These are phyloP conservation scores for Articulospora tetracladia DNA, from an alignment of 495 filamentous ascomycete genomes.

Conservation along the genomic window DNA sequence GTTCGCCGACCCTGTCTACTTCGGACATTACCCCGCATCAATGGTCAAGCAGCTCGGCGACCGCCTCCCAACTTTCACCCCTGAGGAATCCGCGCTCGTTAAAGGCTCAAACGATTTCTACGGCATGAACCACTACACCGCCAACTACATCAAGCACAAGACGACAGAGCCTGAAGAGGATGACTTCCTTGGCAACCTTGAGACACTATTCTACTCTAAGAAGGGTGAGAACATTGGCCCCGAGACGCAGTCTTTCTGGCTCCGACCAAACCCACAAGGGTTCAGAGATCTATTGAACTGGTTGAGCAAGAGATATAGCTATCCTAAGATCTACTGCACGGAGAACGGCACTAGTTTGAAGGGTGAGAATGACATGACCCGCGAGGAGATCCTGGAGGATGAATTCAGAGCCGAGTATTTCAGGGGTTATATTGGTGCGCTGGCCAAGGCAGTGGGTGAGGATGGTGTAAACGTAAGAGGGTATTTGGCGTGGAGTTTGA, in stretches of 20 bases:
- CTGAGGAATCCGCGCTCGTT: constrained; percentile 62
- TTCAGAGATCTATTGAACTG: constrained; percentile 76
- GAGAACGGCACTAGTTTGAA: constrained; percentile 79
- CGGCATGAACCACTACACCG: constrained; percentile 83
- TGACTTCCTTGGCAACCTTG: constrained; percentile 69
- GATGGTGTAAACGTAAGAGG: constrained; percentile 69
- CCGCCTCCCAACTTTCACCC: constrained; percentile 61
- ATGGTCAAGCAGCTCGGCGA: constrained; percentile 71
- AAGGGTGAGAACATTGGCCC: constrained; percentile 64
- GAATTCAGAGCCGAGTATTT: constrained; percentile 75
- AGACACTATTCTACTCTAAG: constrained; percentile 65
- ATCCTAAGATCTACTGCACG: constrained; percentile 75
- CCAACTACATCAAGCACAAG: constrained; percentile 76
- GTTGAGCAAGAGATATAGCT: constrained; percentile 70
- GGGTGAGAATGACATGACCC: constrained; percentile 69
- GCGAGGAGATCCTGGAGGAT: constrained; percentile 66
- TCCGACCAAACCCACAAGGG: constrained; percentile 64
- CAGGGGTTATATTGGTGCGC: constrained; percentile 64
- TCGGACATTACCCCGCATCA: constrained; percentile 70
- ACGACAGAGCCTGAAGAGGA: constrained; percentile 49
- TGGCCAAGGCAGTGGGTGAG: constrained; percentile 61
- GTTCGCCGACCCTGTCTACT: constrained; percentile 75
- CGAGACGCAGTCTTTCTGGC: constrained; percentile 73
- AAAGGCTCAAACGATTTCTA: constrained; percentile 79
- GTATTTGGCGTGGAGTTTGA: constrained; percentile 78